Percentiles rank a stretch among this genome's conserved stretches.
These are phyloP conservation scores for Paramecium biaurelia DNA, from an alignment of 73 alveolate genomes.

Conservation along the genomic window DNA sequence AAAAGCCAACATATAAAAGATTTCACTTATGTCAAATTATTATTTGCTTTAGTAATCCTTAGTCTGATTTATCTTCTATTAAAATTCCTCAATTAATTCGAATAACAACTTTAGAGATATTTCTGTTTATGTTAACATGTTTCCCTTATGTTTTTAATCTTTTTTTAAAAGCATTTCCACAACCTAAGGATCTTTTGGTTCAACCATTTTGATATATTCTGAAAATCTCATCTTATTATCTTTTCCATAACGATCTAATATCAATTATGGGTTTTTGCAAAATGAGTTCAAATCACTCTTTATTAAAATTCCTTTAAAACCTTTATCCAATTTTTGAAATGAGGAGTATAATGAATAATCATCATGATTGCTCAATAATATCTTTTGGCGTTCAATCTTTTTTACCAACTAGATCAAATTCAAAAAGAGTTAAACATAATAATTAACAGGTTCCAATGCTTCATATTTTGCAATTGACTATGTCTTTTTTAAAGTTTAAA, in stretches of 20 bases:
- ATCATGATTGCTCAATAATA: not conserved
- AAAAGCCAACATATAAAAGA: not conserved
- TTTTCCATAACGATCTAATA: not conserved
- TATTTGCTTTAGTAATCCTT: not conserved
- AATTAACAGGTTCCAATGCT: not conserved
- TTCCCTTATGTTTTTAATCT: not conserved
- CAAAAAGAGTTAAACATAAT: not conserved
- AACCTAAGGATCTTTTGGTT: not conserved
- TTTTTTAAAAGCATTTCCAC: not conserved
- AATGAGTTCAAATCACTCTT: not conserved
- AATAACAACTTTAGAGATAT: not conserved
- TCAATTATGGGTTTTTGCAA: not conserved
- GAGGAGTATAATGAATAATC: not conserved
- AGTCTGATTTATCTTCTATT: not conserved
- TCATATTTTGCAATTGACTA: not conserved
- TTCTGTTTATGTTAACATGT: not conserved
- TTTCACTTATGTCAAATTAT: not conserved
- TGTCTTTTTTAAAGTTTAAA: not conserved
- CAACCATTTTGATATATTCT: not conserved
- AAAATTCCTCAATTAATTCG: not conserved
- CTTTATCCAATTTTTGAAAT: constrained; percentile 36
- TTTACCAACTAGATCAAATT: not conserved
- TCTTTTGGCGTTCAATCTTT: not conserved
- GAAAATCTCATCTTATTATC: constrained; percentile 24
- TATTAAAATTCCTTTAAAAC: not conserved